Evolutionary conservation across 305 asterid genomes (phyloP), one percentile per base, ranked within the genome.

Genomic region (Vinca major): DNA sequence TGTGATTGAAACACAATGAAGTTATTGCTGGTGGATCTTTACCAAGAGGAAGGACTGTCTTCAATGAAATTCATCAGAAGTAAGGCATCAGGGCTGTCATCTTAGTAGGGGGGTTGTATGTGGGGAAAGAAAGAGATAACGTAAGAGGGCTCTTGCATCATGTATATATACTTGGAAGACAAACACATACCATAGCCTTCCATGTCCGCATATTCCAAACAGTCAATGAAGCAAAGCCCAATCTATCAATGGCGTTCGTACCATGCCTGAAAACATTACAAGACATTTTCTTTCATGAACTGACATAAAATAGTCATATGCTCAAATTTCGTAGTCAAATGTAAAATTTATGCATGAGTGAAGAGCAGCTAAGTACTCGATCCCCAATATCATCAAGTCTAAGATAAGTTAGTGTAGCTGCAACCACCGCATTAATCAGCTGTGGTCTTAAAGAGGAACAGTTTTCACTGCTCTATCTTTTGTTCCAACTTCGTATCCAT

Each of bases 201-300:
- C 99, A 90, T 17, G 95, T 85, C 80, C 99, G 87, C 99, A 93
- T 90, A 82, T 89, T 93, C 99, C 97, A 93, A 55, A 90, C 99
- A 43, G 96, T 90, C 79, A 93, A 80, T 63, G 96, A 90, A 68
- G 97, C 99, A 74, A 83, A 87, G 36, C 97, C 99, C 82, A 93
- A 73, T 66, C 67, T 77, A 70, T 82, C 89, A 76, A 80, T 75
- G 75, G 77, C 76, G 67, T 80, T 80, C 36, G 80, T 74, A 56
- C 91, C 96, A 79, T 79, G 80, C 92, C 98, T 92, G 71, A 79
- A 83, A 71, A 74, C 65, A 64, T 45, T 14, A 0, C 4, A 1
- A n/a, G 51, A 6, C 63, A 14, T 47, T 49, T 33, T 21, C 45
- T 44, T 19, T 64, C 60, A 71, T 17, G 40, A 45, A 36, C 19